A percentile compares a stretch with the other conserved stretches of the same genome.
These are phyloP conservation scores for Skeletonema costatum DNA, from an alignment of 108 stramenopile genomes.

Conservation along the genomic window DNA sequence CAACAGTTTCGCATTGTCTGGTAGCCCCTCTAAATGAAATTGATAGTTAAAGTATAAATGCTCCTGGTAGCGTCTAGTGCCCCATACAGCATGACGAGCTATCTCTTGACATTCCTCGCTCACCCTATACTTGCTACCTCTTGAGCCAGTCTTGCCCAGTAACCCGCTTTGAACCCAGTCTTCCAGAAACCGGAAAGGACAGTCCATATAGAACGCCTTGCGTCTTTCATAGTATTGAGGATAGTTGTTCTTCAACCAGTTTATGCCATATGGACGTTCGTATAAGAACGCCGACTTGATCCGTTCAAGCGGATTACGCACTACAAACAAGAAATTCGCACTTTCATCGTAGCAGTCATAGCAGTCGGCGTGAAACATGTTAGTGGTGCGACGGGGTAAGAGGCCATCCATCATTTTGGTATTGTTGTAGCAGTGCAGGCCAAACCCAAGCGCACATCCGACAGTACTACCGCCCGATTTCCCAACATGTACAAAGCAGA, in stretches of 20 bases:
- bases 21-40: constrained; percentile 43
- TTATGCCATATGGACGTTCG: constrained; percentile 34
- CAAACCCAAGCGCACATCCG: constrained; percentile 41
- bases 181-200: constrained; percentile 35
- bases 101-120: not conserved
- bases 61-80: not conserved
- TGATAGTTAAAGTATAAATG: constrained; percentile 44
- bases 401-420: constrained; percentile 21
- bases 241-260: constrained; percentile 6
- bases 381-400: constrained; percentile 35
- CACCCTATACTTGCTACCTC: not conserved
- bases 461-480: constrained; percentile 43
- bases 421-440: constrained; percentile 24
- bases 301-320: constrained; percentile 37
- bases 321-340: constrained; percentile 32
- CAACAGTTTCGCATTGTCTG: constrained; percentile 27
- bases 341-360: constrained; percentile 40
- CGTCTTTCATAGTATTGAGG: constrained; percentile 9
- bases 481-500: constrained; percentile 46
- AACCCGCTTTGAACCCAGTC: not conserved
- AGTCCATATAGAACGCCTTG: constrained; percentile 41
- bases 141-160: not conserved
- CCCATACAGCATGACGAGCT: not conserved
- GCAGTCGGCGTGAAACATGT: constrained; percentile 31
- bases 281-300: constrained; percentile 42